Evolutionary conservation across 2,329 filamentous ascomycete species (phyloP).

Genomic region (Ceratocystis destructans): DNA sequence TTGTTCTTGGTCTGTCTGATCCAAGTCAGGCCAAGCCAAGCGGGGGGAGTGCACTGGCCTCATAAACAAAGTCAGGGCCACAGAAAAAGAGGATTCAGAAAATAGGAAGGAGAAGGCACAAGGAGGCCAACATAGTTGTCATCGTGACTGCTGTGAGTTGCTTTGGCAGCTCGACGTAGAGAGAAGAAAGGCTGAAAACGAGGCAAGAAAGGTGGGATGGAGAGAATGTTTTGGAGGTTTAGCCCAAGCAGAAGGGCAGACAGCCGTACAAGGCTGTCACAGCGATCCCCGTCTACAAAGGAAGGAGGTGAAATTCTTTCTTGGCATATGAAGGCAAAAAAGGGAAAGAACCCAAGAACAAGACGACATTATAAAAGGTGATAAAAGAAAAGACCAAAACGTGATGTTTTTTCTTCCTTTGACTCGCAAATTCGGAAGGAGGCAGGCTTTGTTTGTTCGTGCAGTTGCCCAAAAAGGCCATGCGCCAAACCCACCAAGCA

Average conservation of each 20-base stretch:
- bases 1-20: neutral
- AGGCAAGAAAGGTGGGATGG: neutral
- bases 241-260: neutral
- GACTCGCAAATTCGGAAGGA: neutral
- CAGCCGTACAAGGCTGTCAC: neutral
- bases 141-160: no score
- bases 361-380: neutral
- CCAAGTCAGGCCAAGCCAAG: neutral
- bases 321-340: neutral
- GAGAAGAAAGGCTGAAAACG: neutral
- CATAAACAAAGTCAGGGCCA: neutral
- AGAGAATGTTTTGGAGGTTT: neutral
- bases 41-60: neutral
- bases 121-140: neutral
- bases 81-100: neutral
- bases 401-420: neutral
- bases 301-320: neutral
- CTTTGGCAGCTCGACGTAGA: neutral
- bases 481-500: neutral
- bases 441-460: neutral
- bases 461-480: conserved; percentile 3
- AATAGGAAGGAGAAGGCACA: neutral
- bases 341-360: no score
- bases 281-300: neutral
- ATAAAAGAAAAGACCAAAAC: neutral